Base-by-base conservation (phyloP, 768 basidiomycete genomes). In the Asterophora parasitica region DNA sequence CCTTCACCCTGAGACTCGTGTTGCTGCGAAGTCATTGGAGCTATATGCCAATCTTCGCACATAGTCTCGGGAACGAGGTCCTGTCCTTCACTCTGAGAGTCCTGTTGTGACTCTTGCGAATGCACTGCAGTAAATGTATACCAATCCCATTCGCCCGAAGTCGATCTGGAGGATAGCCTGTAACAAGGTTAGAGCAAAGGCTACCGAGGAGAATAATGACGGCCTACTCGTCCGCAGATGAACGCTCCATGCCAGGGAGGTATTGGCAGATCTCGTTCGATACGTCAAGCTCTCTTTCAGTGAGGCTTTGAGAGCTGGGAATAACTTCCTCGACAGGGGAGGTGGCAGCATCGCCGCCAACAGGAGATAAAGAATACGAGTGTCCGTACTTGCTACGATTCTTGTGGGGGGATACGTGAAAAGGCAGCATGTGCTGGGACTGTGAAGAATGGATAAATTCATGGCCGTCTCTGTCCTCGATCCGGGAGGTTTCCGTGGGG, bases 231-330 rank as follows among this genome's bases (percentile, higher is more conserved):
- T 12, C 32, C n/a, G 12, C 8, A 3, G 26, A n/a, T 12, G 34
- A 11, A 1, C 8, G 10, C 17, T 36, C 34, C 8, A 23, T 38
- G 27, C 36, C 32, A 47, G 17, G 20, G 16, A 15, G 37, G 34
- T 34, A 44, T 31, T 32, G 20, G 44, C 42, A 48, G 19, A 52
- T 28, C 44, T 27, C 23, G 35, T 41, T 45, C 8, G 54, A 56
- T 5, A 61, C 51, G 17, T 34, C 54, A 19, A 72, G 52, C 42
- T 74, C 71, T n/a, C 52, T 51, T 50, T 77, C 75, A 41, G 50
- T 52, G 38, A 74, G 70, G 48, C 65, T 71, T 50, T 76, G 76
- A 27, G 74, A 77, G 47, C 72, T 77, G 12, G 69, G 72, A n/a
- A 76, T 60, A 7, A 63, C 42, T 41, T 71, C 69, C 11, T 59